Percentiles rank a stretch among this genome's conserved stretches.
These are phyloP conservation scores for Antitrichia curtipendula DNA, from an alignment of 225 moss, liverwort and hornwort species.

Conservation along the genomic window DNA sequence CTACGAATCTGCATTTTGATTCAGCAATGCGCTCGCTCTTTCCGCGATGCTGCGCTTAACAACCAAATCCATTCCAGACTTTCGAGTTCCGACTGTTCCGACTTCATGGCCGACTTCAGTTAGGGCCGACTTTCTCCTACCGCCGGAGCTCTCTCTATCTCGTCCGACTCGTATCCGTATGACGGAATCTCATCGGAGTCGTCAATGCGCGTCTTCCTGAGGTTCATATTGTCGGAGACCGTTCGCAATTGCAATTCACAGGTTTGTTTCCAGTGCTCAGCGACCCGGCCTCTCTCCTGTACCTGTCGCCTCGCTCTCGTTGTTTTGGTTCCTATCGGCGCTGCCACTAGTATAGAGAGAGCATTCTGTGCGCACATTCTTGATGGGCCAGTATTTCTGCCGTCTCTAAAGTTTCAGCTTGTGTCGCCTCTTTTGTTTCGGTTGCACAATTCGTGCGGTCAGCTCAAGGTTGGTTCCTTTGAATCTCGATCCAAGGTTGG, in stretches of 20 bases:
- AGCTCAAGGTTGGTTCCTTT: background rate
- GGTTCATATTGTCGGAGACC: background rate
- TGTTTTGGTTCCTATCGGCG: too few relatives aligned
- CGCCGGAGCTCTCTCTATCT: background rate
- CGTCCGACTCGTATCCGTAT: background rate
- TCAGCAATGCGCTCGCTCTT: background rate
- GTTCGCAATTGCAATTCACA: background rate
- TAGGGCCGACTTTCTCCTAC: background rate
- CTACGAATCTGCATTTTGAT: too few relatives aligned
- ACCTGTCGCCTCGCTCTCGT: background rate
- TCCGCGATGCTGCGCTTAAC: background rate
- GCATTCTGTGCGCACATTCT: background rate
- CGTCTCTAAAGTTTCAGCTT: background rate
- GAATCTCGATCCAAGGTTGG: background rate
- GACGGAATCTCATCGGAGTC: background rate
- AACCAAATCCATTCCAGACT: background rate
- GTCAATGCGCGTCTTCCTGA: background rate
- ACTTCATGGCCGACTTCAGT: background rate
- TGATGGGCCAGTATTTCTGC: too few relatives aligned
- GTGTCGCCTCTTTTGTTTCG: background rate
- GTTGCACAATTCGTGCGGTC: background rate
- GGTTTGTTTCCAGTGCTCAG: background rate
- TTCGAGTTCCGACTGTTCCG: background rate
- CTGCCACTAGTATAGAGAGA: too few relatives aligned
- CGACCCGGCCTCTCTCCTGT: background rate